phyloP scores from a whole-genome alignment of 306 rosid genomes.

The Betula pendula region DNA sequence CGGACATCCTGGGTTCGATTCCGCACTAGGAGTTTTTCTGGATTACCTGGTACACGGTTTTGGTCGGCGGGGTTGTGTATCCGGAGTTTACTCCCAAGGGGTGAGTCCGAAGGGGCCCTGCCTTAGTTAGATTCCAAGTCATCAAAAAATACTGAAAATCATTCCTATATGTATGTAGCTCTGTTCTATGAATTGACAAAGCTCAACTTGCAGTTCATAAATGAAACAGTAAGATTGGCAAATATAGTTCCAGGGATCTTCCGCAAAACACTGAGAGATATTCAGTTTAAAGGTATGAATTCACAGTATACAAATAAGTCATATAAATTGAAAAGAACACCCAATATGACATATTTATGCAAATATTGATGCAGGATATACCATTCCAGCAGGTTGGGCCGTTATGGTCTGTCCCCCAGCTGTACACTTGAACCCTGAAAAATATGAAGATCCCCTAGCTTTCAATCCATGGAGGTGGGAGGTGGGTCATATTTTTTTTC shows the following conservation, averaged over 20 bases:
- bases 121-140: too few species aligned
- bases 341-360: conserved; percentile 23
- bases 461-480: conserved; percentile 92
- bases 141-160: neutral
- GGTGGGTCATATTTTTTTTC: conserved; percentile 39
- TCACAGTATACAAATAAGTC: neutral
- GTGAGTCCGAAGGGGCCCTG: too few species aligned
- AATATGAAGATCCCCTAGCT: conserved; percentile 72
- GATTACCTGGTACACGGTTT: too few species aligned
- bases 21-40: too few species aligned
- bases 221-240: conserved; percentile 93
- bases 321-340: conserved; percentile 1
- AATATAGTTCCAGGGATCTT: conserved; percentile 96
- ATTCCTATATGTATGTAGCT: neutral
- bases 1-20: too few species aligned
- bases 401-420: conserved; percentile 99
- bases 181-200: conserved; percentile 15
- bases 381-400: conserved; percentile 95
- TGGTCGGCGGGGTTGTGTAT: too few species aligned
- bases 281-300: conserved; percentile 71
- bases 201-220: conserved; percentile 66
- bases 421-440: conserved; percentile 80
- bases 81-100: too few species aligned
- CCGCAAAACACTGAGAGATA: conserved; percentile 72
- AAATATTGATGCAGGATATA: conserved; percentile 55